A percentile compares a stretch with the other conserved stretches of the same genome.
phyloP scores from a whole-genome alignment of 225 moss, liverwort and hornwort species.

The Neckera pumila region DNA sequence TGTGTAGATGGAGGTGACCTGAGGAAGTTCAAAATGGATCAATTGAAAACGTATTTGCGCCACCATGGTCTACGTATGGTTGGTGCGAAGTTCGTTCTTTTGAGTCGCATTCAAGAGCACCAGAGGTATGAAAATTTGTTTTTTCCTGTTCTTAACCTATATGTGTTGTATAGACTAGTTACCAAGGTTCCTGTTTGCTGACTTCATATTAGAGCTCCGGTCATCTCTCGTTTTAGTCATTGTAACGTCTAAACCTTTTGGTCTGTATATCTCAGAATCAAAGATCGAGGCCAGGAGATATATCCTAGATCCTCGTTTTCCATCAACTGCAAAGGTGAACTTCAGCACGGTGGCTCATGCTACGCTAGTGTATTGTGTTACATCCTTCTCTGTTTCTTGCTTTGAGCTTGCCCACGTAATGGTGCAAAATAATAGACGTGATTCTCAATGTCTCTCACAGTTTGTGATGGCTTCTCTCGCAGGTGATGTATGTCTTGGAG shows the following conservation, averaged over 20 bases:
- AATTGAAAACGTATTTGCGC: conserved; percentile 60
- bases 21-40: conserved; percentile 42
- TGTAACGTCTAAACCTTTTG: neutral
- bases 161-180: neutral
- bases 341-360: neutral
- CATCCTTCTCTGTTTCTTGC: neutral
- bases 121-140: conserved; percentile 25
- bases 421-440: neutral
- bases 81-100: conserved; percentile 54
- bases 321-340: conserved; percentile 34
- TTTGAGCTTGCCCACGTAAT: neutral
- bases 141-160: neutral
- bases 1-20: conserved; percentile 50
- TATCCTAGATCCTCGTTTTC: conserved; percentile 33
- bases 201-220: neutral
- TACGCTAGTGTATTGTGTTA: neutral
- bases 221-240: neutral
- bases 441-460: neutral
- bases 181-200: neutral
- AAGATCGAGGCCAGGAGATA: conserved; percentile 24
- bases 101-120: conserved; percentile 66
- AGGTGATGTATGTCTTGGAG: conserved; percentile 86
- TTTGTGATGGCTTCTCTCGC: conserved; percentile 7
- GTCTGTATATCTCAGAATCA: conserved; percentile 21
- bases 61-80: conserved; percentile 40